Base-by-base conservation (phyloP, 2,329 filamentous ascomycete genomes). In the Calonectria leucothoes region DNA sequence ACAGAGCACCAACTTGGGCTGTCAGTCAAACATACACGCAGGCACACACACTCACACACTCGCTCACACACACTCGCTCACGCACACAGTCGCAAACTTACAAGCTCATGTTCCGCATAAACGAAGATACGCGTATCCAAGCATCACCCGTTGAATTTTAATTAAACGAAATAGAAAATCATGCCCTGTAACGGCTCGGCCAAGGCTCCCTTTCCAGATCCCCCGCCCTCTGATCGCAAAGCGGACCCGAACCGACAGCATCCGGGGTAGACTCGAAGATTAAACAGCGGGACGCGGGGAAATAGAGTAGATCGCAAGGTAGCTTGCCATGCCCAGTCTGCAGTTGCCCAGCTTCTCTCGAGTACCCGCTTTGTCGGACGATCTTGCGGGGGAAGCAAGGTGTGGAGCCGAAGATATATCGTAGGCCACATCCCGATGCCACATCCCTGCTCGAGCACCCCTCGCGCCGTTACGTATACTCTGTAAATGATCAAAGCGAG, bases 381-480 rank as follows among this genome's bases (percentile, higher is more conserved):
- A 72, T 72, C 55, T 71, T 67, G 70, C 64, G 70, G 64, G 63
- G 70, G 37, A 57, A 23, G 15, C n/a, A 29, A 29, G 8, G 55
- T 52, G 64, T 39, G 64, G 70, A 72, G 64, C 64, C 64, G 64
- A 72, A 51, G 12, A 42, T 52, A 64, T 29, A 55, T 68, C 45
- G 64, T 37, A 52, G 70, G 65, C 70, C 64, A 72, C 70, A 72
- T 72, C 64, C 70, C 70, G 70, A 72, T 63, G 70, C 35, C 17
- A 39, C 37, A 72, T 57, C 64, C 70, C 33, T 72, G 64, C 55
- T 39, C 25, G 11, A 25, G 14, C 17, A 33, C 12, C 29, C 63
- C 57, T 45, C 17, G 31, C 45, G n/a, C 27, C 55, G 66, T 67
- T 71, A 42, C 64, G 69, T 67, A 63, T 29, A 59, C 64, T 55